phyloP scores from a whole-genome alignment of 2,329 filamentous ascomycete species.

The Dothidotthia symphoricarpi region DNA sequence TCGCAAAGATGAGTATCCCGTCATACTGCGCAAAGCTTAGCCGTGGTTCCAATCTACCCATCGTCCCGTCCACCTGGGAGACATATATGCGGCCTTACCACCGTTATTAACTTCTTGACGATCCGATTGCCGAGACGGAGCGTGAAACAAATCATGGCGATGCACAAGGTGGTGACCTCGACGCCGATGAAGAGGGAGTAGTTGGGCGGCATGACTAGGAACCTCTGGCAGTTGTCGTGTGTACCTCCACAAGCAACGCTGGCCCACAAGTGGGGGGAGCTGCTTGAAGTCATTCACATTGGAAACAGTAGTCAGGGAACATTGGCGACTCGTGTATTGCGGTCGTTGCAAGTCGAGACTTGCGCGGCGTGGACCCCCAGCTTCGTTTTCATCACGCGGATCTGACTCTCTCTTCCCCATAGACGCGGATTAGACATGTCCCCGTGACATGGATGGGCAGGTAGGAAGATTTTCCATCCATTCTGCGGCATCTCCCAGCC shows the following conservation, averaged over 20 bases:
- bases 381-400: too few relatives aligned
- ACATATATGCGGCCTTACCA: constrained; percentile 1
- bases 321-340: too few relatives aligned
- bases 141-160: constrained; percentile 9
- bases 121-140: constrained; percentile 6
- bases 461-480: too few relatives aligned
- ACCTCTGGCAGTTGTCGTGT: not conserved
- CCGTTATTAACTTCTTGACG: constrained; percentile 6
- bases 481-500: too few relatives aligned
- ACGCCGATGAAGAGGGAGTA: constrained; percentile 8
- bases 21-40: constrained; percentile 10
- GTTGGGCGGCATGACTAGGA: constrained; percentile 8
- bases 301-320: too few relatives aligned
- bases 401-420: too few relatives aligned
- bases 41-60: too few relatives aligned
- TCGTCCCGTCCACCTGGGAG: not conserved
- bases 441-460: too few relatives aligned
- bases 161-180: constrained; percentile 7
- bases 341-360: too few relatives aligned
- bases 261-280: not conserved
- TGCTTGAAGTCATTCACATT: too few relatives aligned
- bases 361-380: too few relatives aligned
- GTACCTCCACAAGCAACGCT: not conserved
- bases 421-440: too few relatives aligned
- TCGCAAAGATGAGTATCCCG: constrained; percentile 3